Evolutionary conservation across 768 basidiomycete genomes (phyloP), one percentile per base, ranked within the genome.

Genomic region (Udeniomyces megalosporus): DNA sequence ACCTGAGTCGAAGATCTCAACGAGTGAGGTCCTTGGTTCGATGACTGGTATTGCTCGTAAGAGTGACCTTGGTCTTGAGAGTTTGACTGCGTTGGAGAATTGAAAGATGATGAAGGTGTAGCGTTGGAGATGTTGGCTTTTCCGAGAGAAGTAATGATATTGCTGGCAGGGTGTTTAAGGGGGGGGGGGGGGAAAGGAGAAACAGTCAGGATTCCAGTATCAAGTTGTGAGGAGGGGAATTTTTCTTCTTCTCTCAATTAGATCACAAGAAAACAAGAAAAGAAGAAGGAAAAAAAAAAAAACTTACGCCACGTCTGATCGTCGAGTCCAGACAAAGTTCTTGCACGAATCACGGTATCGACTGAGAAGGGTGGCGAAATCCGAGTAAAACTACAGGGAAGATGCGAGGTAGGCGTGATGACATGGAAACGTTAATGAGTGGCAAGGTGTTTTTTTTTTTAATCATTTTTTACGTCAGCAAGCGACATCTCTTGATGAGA

Each of bases 351-450:
- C 51, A 24, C 22, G 29, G 38, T 53, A 58, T 20, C 35, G 50
- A 35, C 55, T 70, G 56, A 93, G 72, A 49, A 92, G 81, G 12
- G 77, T 80, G 2, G 81, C 79, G 59, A 97, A 79, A 68, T 88
- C 85, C 65, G 88, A 90, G 71, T 99, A 93, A 70, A 96, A 97
- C 86, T 91, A 60, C 11, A 64, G 42, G 1, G 52, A 65, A 31
- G 32, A 10, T n/a, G n/a, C n/a, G n/a, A 42, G 17, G 17, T 42
- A 42, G 10, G 17, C 38, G 38, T 17, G 38, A 42, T 8, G 38
- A 42, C 38, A 8, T 17, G 38, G 17, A n/a, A n/a, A n/a, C n/a
- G n/a, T n/a, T n/a, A n/a, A n/a, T n/a, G n/a, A n/a, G n/a, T n/a
- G n/a, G n/a, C n/a, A n/a, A n/a, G n/a, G n/a, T n/a, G n/a, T n/a